Evolutionary conservation across 306 rosid species (phyloP).

Genomic region (Delonix regia): DNA sequence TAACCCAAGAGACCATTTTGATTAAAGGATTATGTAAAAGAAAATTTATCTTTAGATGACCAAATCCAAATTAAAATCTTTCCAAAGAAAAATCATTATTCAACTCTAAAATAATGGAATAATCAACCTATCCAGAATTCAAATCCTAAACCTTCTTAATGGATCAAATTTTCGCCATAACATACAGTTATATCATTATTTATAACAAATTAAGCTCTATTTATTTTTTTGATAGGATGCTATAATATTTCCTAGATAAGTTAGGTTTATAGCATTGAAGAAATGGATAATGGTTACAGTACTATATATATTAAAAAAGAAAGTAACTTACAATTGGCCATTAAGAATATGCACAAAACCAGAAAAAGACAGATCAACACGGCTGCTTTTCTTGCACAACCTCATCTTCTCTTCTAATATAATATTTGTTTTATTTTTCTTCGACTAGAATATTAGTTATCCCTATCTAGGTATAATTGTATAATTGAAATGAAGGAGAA

Average conservation of each 20-base stretch:
- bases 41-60: too few relatives aligned
- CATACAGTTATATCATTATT: background rate
- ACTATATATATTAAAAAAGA: background rate
- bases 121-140: too few relatives aligned
- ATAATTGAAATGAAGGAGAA: background rate
- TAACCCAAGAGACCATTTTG: too few relatives aligned
- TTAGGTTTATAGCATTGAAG: conserved; percentile 16
- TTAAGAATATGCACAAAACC: background rate
- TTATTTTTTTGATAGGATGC: background rate
- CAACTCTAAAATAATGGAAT: too few relatives aligned
- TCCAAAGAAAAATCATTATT: too few relatives aligned
- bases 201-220: background rate
- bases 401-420: conserved; percentile 7
- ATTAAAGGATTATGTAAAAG: too few relatives aligned
- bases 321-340: conserved; percentile 12
- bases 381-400: conserved; percentile 32
- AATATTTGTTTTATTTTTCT: background rate
- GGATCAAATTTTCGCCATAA: background rate
- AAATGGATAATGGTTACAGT: conserved; percentile 9
- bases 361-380: conserved; percentile 1
- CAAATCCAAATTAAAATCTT: background rate
- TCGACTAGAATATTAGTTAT: background rate
- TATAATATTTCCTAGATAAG: background rate
- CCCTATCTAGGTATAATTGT: background rate
- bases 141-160: background rate